Base-by-base conservation (phyloP, 495 filamentous ascomycete species). In the Saxophila tyrrhenica region DNA sequence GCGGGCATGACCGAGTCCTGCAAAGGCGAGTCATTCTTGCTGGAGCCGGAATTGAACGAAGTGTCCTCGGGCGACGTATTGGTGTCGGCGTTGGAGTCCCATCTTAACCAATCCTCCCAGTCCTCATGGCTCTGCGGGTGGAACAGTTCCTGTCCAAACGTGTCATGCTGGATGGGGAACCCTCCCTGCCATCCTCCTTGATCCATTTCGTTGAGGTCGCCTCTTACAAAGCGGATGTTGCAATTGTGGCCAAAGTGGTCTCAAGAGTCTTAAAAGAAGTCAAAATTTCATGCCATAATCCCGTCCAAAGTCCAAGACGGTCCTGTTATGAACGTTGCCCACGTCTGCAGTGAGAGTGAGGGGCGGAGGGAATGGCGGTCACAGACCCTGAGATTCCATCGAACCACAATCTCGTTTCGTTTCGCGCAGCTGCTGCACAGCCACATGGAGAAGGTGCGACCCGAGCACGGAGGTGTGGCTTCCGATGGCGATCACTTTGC, bases 91-190 rank as follows among this genome's bases (percentile, higher is more conserved):
- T 50, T 48, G 17, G 64, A 58, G 50, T 68, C 64, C 64, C 64
- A 68, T 25, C 58, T 47, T 56, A 68, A 57, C 64, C 64, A 68
- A 21, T 66, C 59, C 39, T 64, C 64, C 66, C 66, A 68, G 44
- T 66, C 62, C 21, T 61, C 58, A 0, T 45, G 25, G 35, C 25
- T 51, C 44, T 48, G 48, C 16, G 16, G 7, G 21, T 10, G 16
- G 39, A 38, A 35, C 24, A 56, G 51, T 5, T 22, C 3, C 15
- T 10, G 29, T 16, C 25, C 25, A 17, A 35, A 50, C 8, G 48
- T 11, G 7, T 32, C 29, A 19, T 22, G n/a, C 25, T 35, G 48
- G 2, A 50, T n/a, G 15, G 48, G 48, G 25, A 39, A 50, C 5
- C 48, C 48, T 39, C n/a, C 19, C 45, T 48, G 45, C 45, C 45